phyloP scores from a whole-genome alignment of 345 rosid species.

The Eucalyptus sideroxylon region DNA sequence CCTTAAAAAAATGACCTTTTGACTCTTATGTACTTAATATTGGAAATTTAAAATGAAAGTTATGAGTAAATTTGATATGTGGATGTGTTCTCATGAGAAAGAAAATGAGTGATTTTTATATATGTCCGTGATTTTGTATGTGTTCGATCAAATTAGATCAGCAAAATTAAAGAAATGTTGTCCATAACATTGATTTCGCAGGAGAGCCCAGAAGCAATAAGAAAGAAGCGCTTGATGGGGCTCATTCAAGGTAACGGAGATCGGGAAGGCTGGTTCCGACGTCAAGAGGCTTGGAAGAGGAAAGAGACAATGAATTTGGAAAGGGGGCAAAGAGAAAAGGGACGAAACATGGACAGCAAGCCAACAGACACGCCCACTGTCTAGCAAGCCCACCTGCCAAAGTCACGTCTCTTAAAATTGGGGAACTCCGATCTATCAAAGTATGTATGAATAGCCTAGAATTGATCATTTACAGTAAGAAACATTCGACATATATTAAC shows the following conservation, averaged over 20 bases:
- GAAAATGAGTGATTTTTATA: background rate
- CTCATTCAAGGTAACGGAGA: background rate
- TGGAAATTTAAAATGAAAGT: background rate
- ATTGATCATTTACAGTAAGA: background rate
- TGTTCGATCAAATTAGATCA: background rate
- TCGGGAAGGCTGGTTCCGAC: background rate
- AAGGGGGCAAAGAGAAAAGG: background rate
- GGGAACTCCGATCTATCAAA: background rate
- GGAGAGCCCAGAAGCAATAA: background rate
- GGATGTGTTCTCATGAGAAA: background rate
- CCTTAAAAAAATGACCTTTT: rapidly evolving
- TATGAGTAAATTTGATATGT: rapidly evolving
- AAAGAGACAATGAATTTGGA: background rate
- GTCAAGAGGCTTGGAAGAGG: background rate
- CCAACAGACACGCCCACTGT: no score
- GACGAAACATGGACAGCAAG: background rate
- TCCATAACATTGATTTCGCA: background rate
- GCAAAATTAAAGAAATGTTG: background rate
- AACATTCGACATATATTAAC: background rate
- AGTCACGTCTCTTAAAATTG: background rate
- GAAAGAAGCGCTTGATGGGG: background rate
- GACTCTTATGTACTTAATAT: background rate
- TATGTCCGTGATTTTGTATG: background rate
- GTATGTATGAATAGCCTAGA: background rate
- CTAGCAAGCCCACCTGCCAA: background rate